phyloP scores from a whole-genome alignment of 768 basidiomycete species.

The Hysterangium stoloniferum region DNA sequence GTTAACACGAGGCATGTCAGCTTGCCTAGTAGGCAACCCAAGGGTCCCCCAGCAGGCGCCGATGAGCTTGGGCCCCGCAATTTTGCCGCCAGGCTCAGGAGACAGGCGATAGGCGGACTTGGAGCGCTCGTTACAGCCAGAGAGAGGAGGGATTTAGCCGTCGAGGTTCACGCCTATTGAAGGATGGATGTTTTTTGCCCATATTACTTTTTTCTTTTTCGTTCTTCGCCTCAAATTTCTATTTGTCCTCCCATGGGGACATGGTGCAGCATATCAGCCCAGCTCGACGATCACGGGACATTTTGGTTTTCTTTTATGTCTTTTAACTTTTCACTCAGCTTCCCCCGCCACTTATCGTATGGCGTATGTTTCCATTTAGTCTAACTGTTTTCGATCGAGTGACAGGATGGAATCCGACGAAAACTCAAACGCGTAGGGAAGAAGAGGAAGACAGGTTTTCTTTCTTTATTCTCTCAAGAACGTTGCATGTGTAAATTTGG shows the following conservation, averaged over 20 bases:
- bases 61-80: conserved; percentile 86
- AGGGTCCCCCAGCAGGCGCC: conserved; percentile 78
- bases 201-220: not conserved
- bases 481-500: conserved; percentile 6
- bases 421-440: conserved; percentile 3
- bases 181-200: not conserved
- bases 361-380: not conserved
- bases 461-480: conserved; percentile 1
- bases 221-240: not conserved
- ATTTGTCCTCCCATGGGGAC: not conserved
- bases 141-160: conserved; percentile 53
- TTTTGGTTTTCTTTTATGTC: conserved; percentile 1
- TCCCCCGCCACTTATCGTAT: conserved; percentile 3
- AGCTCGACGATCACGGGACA: conserved; percentile 3
- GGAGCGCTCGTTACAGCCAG: conserved; percentile 74
- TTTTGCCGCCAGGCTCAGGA: conserved; percentile 79
- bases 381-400: not conserved
- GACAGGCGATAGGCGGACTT: conserved; percentile 76
- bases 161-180: conserved; percentile 60
- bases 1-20: conserved; percentile 54
- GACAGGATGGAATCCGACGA: not conserved
- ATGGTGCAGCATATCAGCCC: not conserved
- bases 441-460: conserved; percentile 1
- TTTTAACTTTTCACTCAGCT: not conserved
- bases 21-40: conserved; percentile 77